These are phyloP conservation scores for Colletotrichum scovillei DNA, from an alignment of 2,329 filamentous ascomycete species.

Conservation along the genomic window DNA sequence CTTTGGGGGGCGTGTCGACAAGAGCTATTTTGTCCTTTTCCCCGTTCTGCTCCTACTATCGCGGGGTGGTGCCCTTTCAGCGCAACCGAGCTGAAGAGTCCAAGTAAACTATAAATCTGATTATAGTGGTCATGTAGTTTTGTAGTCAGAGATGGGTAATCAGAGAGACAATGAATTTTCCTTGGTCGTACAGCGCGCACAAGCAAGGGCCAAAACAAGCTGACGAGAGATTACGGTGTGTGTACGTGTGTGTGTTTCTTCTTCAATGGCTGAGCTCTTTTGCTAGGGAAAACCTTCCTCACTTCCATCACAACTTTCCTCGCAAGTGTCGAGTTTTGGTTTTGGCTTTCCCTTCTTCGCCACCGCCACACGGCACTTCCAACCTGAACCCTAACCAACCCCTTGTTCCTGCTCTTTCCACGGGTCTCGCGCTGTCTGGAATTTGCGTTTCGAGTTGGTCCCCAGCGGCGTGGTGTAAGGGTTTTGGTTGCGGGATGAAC, in stretches of 20 bases:
- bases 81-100: conserved; percentile 1
- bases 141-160: conserved; percentile 9
- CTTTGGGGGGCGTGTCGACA: not conserved
- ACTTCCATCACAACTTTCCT: not conserved
- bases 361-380: not conserved
- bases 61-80: not conserved
- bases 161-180: not conserved
- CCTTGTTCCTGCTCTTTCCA: not conserved
- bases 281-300: not conserved
- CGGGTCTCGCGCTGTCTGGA: conserved; percentile 1
- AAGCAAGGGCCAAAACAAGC: not conserved
- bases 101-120: conserved; percentile 20
- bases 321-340: not conserved
- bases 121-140: not conserved
- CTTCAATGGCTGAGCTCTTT: not conserved
- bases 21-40: not conserved
- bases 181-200: not conserved
- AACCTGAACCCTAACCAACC: not conserved
- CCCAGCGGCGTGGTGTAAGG: too few species aligned
- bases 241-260: too few species aligned
- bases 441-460: not conserved
- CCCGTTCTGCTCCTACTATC: too few species aligned
- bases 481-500: conserved; percentile 30
- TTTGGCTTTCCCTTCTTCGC: not conserved
- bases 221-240: not conserved